Base-by-base conservation (phyloP, 441 rosid genomes). In the Adansonia madagascariensis region DNA sequence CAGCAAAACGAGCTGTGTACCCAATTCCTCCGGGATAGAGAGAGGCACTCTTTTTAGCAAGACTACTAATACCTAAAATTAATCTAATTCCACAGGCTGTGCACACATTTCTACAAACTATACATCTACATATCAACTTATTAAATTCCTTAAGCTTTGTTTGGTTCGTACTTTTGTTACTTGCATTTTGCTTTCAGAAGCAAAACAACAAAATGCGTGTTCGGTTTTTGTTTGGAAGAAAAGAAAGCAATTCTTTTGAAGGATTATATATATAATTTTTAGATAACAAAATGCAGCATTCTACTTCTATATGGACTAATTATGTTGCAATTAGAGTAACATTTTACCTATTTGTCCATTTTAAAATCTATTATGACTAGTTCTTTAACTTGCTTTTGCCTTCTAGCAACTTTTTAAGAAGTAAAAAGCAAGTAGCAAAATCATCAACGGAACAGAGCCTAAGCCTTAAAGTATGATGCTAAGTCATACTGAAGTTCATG, bases 381-480 rank as follows among this genome's bases (percentile, higher is more conserved):
- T 65, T 65, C n/a, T 67, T 46, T 22, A 46, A 4, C 53, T 66
- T 66, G 39, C 50, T 64, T n/a, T 64, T 27, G 17, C 24, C 10
- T 64, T 41, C 24, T 64, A 64, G 14, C 69, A 65, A 41, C 70
- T 41, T 65, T 35, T 44, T 11, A 22, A 67, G 56, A 18, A 2
- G 35, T n/a, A 20, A 20, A 67, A 18, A 44, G 31, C 71, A 69
- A 69, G 53, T 49, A 69, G 57, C 43, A 47, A 69, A 69, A 49
- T 12, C 22, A 69, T 69, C 22, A 24, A 67, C 27, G 10, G 44
- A 41, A 17, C 10, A 8, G 12, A 11, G 39, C 39, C 41, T 20
- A 20, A 20, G 11, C 31, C 56, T 68, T 68, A 12, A 9, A 6
- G 3, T n/a, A 3, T 0, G 10, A 17, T 17, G 18, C 24, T 12